phyloP scores from a whole-genome alignment of 768 basidiomycete genomes.

The Boletus reticuloceps region DNA sequence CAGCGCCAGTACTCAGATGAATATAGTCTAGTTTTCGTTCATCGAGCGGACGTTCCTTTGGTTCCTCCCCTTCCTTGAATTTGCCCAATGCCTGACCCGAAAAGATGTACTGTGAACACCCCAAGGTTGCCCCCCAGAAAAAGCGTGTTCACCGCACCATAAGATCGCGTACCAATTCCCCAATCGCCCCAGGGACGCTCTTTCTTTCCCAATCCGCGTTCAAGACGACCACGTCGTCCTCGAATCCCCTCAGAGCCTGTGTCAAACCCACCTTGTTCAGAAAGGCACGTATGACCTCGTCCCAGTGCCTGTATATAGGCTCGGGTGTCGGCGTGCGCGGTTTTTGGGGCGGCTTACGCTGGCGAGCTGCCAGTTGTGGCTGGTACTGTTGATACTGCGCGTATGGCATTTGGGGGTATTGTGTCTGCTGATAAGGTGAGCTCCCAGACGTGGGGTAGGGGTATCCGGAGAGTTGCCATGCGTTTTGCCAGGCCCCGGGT shows the following conservation, averaged over 20 bases:
- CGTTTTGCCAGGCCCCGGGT: conserved; percentile 32
- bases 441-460: conserved; percentile 29
- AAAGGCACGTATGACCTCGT: conserved; percentile 53
- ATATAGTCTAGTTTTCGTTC: conserved; percentile 68
- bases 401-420: conserved; percentile 34
- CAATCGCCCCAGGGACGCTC: conserved; percentile 54
- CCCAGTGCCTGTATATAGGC: conserved; percentile 59
- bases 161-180: conserved; percentile 48
- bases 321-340: conserved; percentile 38
- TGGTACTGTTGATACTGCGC: conserved; percentile 35
- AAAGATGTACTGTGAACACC: conserved; percentile 1
- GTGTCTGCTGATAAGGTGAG: conserved; percentile 33
- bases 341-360: conserved; percentile 27
- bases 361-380: conserved; percentile 24
- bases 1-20: conserved; percentile 43
- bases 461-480: conserved; percentile 34
- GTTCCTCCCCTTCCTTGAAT: conserved; percentile 27
- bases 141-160: conserved; percentile 38
- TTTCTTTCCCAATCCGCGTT: conserved; percentile 62
- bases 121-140: background rate
- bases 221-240: conserved; percentile 70
- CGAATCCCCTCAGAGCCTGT: conserved; percentile 61
- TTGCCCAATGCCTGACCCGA: conserved; percentile 26
- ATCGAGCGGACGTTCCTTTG: conserved; percentile 44
- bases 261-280: conserved; percentile 51